Evolutionary conservation across 306 rosid species (phyloP).

Genomic region (Rosa multiflora): DNA sequence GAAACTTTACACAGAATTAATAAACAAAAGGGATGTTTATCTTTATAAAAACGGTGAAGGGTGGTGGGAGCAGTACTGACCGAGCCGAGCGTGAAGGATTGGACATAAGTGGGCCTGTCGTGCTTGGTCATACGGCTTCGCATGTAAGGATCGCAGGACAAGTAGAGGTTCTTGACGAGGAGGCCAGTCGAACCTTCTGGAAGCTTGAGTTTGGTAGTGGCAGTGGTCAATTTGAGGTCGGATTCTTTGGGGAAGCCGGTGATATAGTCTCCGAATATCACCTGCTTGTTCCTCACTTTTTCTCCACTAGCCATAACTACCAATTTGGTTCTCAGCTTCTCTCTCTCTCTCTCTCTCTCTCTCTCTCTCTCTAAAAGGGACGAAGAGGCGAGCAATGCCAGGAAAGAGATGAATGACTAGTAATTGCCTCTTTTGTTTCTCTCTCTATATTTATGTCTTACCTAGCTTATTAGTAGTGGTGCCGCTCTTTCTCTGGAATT

Average conservation of each 20-base stretch:
- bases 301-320: neutral
- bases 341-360: neutral
- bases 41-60: no score
- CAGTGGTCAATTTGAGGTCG: neutral
- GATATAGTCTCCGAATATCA: neutral
- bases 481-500: no score
- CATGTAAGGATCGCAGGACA: slow-evolving; percentile 40
- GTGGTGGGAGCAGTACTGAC: neutral
- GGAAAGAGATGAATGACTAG: no score
- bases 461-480: no score
- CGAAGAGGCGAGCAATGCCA: neutral
- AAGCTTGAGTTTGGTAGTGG: neutral
- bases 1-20: neutral
- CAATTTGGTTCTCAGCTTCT: neutral
- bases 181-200: neutral
- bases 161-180: slow-evolving; percentile 34
- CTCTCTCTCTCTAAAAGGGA: neutral
- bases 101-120: neutral
- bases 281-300: neutral
- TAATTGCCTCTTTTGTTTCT: no score
- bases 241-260: slow-evolving; percentile 1
- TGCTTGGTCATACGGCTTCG: slow-evolving; percentile 27
- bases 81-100: neutral
- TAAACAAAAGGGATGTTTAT: neutral
- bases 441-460: no score